Evolutionary conservation across 1,139 yeast genomes (phyloP).

Genomic region (Saccharomyces hybrid): DNA sequence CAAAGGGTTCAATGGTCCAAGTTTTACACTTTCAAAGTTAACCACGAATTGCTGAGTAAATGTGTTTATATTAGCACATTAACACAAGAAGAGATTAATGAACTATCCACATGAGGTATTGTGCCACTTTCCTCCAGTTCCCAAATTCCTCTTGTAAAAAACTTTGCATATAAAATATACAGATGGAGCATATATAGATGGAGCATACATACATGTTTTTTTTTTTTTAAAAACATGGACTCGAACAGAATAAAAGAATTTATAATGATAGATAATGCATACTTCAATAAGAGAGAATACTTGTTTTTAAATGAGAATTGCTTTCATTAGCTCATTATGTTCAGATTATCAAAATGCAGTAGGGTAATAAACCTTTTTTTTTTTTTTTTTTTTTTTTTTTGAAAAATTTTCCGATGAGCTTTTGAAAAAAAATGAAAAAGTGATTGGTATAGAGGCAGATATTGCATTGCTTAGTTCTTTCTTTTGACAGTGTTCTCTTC

Average conservation of each 20-base stretch:
- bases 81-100: constrained; percentile 60
- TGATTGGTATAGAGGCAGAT: background rate
- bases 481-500: background rate
- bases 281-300: background rate
- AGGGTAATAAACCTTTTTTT: background rate
- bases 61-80: constrained; percentile 76
- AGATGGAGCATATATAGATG: background rate
- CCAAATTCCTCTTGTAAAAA: background rate
- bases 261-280: background rate
- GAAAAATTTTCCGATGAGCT: constrained; percentile 6
- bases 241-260: background rate
- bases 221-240: background rate
- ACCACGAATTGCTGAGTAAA: constrained; percentile 64
- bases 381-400: background rate
- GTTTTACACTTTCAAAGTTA: constrained; percentile 44
- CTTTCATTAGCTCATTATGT: background rate
- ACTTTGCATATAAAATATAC: background rate
- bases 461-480: background rate
- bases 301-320: background rate
- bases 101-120: constrained; percentile 6
- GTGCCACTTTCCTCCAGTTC: background rate
- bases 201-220: background rate
- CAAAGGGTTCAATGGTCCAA: constrained; percentile 83
- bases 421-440: background rate
- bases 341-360: background rate